Evolutionary conservation across 2,329 filamentous ascomycete species (phyloP).

Genomic region (Aspergillus vadensis): DNA sequence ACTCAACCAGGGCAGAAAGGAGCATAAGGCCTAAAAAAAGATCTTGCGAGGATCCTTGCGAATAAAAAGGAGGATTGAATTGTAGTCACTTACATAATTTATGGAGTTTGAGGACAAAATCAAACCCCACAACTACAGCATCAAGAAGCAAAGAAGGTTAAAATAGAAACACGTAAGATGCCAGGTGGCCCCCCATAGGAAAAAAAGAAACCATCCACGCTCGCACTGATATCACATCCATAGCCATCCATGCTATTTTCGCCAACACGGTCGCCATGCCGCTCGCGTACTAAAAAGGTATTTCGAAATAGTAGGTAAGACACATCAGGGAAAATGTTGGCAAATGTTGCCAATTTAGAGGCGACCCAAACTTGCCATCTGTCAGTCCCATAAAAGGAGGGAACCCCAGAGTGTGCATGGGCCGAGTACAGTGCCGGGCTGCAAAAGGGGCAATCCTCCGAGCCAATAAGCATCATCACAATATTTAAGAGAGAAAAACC

Average conservation of each 20-base stretch:
- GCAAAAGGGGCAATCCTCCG: not conserved
- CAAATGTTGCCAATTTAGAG: not conserved
- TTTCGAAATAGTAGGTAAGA: not conserved
- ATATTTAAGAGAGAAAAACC: not conserved
- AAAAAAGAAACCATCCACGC: slow-evolving; percentile 1
- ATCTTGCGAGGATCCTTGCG: not conserved
- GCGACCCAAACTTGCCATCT: not conserved
- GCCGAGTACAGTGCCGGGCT: not conserved
- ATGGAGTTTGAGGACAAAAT: not conserved
- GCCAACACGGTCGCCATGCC: not conserved
- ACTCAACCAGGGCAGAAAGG: not conserved
- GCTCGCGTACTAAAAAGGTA: not conserved
- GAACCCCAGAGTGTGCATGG: not conserved
- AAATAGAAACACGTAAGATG: slow-evolving; percentile 1
- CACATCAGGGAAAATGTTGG: not conserved
- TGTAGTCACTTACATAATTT: not conserved
- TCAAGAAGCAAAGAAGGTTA: slow-evolving; percentile 2
- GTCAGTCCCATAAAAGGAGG: not conserved
- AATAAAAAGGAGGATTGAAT: not conserved
- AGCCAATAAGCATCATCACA: slow-evolving; percentile 10
- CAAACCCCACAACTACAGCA: not conserved
- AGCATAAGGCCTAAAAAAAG: not conserved
- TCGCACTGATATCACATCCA: slow-evolving; percentile 7
- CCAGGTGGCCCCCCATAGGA: not conserved
- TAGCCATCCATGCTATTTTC: slow-evolving; percentile 7